Evolutionary conservation across 768 basidiomycete genomes (phyloP).

Genomic region (Pisolithus albus): DNA sequence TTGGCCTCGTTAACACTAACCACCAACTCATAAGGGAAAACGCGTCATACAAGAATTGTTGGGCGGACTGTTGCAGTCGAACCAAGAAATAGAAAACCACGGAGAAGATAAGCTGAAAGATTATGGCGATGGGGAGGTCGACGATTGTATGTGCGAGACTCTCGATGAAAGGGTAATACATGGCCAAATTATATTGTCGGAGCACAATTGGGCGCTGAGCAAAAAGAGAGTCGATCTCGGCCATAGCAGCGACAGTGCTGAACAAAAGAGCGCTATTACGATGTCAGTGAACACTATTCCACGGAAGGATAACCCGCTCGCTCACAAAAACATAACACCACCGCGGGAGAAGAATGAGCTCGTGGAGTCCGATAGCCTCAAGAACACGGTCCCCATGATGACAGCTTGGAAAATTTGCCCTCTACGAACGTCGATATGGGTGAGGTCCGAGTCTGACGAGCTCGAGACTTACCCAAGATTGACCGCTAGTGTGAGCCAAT

Average conservation of each 20-base stretch:
- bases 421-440: constrained; percentile 23
- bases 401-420: constrained; percentile 21
- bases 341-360: constrained; percentile 47
- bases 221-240: constrained; percentile 45
- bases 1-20: constrained; percentile 33
- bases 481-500: constrained; percentile 30
- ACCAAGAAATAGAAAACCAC: constrained; percentile 14
- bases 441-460: constrained; percentile 4
- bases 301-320: neutral
- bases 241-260: constrained; percentile 44
- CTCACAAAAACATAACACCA: constrained; percentile 70
- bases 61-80: constrained; percentile 12
- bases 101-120: constrained; percentile 9
- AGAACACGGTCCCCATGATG: constrained; percentile 35
- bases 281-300: constrained; percentile 30
- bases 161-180: constrained; percentile 46
- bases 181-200: constrained; percentile 37
- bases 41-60: constrained; percentile 15
- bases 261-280: constrained; percentile 43
- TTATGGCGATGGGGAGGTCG: constrained; percentile 36
- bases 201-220: constrained; percentile 37
- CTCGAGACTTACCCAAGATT: constrained; percentile 25
- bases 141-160: constrained; percentile 37
- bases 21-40: constrained; percentile 13
- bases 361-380: constrained; percentile 31